These are phyloP conservation scores for Saitozyma podzolica DNA, from an alignment of 768 basidiomycete genomes.

Conservation along the genomic window DNA sequence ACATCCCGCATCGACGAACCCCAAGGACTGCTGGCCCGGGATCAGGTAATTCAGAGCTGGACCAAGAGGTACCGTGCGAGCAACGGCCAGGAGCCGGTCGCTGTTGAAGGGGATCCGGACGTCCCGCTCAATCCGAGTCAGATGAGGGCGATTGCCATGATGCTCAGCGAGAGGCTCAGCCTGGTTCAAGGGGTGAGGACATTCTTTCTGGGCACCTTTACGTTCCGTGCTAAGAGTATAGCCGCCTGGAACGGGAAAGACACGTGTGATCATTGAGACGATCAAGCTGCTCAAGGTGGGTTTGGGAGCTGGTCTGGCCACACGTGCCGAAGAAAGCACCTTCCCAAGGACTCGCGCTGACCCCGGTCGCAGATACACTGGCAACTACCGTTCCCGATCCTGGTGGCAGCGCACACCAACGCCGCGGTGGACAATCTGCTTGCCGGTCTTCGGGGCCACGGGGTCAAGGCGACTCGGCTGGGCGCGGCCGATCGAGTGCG, in stretches of 20 bases:
- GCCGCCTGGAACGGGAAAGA: conserved; percentile 65
- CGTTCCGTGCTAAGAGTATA: conserved; percentile 5
- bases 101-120: conserved; percentile 74
- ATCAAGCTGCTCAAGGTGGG: conserved; percentile 73
- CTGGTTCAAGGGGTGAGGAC: conserved; percentile 79
- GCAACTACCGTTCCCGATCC: conserved; percentile 74
- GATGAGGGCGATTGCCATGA: conserved; percentile 75
- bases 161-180: conserved; percentile 76
- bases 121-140: conserved; percentile 75
- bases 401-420: conserved; percentile 94
- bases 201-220: neutral
- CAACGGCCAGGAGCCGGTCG: conserved; percentile 56
- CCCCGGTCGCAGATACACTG: conserved; percentile 64
- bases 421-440: conserved; percentile 89
- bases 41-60: conserved; percentile 81
- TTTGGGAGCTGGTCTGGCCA: neutral
- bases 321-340: neutral
- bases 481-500: conserved; percentile 67
- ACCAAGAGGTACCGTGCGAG: conserved; percentile 64
- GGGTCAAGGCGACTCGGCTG: conserved; percentile 73
- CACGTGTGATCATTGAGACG: conserved; percentile 84
- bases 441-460: conserved; percentile 63
- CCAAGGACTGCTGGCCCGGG: conserved; percentile 65
- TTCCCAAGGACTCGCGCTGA: neutral
- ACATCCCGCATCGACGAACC: conserved; percentile 47